Percentiles rank a stretch among this genome's conserved stretches.
These are phyloP conservation scores for Aethionema arabicum DNA, from an alignment of 345 rosid species.

Conservation along the genomic window DNA sequence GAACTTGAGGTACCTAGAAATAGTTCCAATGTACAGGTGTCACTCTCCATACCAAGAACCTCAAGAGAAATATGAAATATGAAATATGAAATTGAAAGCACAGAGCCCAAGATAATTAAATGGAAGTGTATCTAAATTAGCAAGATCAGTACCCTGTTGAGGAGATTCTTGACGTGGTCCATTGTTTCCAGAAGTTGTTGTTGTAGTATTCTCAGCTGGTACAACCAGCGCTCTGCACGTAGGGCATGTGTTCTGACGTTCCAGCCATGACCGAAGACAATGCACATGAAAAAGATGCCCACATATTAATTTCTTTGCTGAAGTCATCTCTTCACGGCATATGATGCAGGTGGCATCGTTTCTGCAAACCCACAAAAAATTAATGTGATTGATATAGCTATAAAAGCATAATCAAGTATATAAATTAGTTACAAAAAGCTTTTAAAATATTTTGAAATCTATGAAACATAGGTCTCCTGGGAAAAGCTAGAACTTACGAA, in stretches of 20 bases:
- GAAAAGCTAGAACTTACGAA: slow-evolving; percentile 50
- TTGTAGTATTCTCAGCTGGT: slow-evolving; percentile 69
- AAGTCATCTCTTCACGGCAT: slow-evolving; percentile 97
- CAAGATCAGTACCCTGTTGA: slow-evolving; percentile 50
- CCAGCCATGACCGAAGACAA: slow-evolving; percentile 97
- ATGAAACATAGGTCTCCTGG: not conserved
- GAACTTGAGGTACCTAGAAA: slow-evolving; percentile 40
- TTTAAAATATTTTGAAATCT: not conserved
- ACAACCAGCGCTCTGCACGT: slow-evolving; percentile 92
- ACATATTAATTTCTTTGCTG: slow-evolving; percentile 86
- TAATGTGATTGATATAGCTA: slow-evolving; percentile 18
- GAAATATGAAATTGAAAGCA: not conserved
- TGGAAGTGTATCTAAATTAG: slow-evolving; percentile 1
- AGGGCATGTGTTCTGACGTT: slow-evolving; percentile 95
- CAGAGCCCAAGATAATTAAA: not conserved
- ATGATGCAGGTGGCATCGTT: slow-evolving; percentile 92
- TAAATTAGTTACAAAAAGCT: slow-evolving; percentile 5
- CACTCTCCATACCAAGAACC: slow-evolving; percentile 12
- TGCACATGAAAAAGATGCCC: slow-evolving; percentile 97
- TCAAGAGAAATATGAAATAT: slow-evolving; percentile 6
- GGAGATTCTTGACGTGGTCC: slow-evolving; percentile 49
- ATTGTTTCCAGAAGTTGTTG: slow-evolving; percentile 53
- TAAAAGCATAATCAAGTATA: slow-evolving; percentile 22
- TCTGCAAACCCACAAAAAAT: slow-evolving; percentile 51
- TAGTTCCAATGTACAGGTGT: not conserved